Evolutionary conservation across 352 stramenopile species (phyloP).

Genomic region (Blastocystis hominis): DNA sequence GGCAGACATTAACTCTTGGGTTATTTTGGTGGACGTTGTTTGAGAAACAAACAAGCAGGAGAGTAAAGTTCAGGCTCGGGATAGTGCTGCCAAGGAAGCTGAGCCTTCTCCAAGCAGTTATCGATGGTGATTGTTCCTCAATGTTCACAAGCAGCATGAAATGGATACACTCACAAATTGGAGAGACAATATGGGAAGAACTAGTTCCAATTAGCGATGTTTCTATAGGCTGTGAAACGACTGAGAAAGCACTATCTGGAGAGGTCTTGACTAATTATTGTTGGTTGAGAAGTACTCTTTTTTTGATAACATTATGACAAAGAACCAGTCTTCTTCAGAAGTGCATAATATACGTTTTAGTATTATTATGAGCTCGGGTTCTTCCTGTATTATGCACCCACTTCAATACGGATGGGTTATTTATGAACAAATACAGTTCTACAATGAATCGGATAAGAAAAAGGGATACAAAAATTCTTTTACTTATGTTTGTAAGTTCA

Average conservation of each 20-base stretch:
- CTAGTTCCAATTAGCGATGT: too few relatives aligned
- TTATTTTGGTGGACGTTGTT: background rate
- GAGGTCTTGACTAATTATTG: too few relatives aligned
- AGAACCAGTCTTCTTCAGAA: too few relatives aligned
- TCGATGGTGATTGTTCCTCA: slow-evolving; percentile 50
- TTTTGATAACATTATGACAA: too few relatives aligned
- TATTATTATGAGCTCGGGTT: background rate
- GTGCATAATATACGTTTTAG: too few relatives aligned
- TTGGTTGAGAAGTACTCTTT: too few relatives aligned
- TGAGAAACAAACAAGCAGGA: background rate
- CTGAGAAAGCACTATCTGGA: too few relatives aligned
- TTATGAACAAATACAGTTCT: slow-evolving; percentile 55
- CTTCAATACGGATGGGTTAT: slow-evolving; percentile 43
- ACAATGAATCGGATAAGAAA: slow-evolving; percentile 51
- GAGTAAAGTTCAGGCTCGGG: background rate
- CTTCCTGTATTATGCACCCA: background rate
- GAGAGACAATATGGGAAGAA: too few relatives aligned
- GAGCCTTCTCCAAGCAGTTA: slow-evolving; percentile 39
- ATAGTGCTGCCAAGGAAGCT: slow-evolving; percentile 4
- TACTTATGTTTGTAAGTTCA: slow-evolving; percentile 44
- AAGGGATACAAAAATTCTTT: slow-evolving; percentile 27
- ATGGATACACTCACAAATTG: slow-evolving; percentile 48
- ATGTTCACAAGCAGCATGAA: slow-evolving; percentile 45
- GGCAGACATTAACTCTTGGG: background rate
- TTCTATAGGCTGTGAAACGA: too few relatives aligned